These are phyloP conservation scores for Sporisorium graminicola DNA, from an alignment of 1,284 basidiomycete species.

Conservation along the genomic window DNA sequence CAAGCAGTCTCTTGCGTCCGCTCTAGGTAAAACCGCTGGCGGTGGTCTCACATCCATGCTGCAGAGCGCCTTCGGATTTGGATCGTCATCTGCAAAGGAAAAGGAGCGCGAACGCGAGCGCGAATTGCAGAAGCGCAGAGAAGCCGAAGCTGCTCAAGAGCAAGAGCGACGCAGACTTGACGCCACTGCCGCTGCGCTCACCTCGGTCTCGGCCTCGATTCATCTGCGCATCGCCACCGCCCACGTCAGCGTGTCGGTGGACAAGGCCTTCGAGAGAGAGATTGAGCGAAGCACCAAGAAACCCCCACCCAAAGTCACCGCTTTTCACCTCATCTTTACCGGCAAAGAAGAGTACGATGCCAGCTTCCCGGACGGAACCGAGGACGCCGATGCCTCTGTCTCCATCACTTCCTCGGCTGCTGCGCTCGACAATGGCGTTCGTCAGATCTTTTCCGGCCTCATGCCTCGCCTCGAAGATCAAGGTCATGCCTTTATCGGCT, in stretches of 20 bases:
- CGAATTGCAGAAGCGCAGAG: constrained; percentile 23
- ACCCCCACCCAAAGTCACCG: constrained; percentile 83
- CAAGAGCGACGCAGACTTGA: constrained; percentile 20
- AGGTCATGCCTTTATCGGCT: constrained; percentile 70
- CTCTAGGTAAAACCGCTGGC: constrained; percentile 63
- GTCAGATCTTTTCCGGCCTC: constrained; percentile 69
- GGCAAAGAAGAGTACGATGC: constrained; percentile 87
- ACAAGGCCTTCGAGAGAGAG: constrained; percentile 81
- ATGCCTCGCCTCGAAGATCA: constrained; percentile 64
- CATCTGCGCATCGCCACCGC: constrained; percentile 86
- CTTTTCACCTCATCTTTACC: constrained; percentile 89
- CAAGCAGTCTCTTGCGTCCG: constrained; percentile 53
- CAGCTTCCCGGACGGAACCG: constrained; percentile 72
- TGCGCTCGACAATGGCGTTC: constrained; percentile 70
- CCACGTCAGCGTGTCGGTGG: constrained; percentile 80
- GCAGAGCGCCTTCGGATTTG: constrained; percentile 68
- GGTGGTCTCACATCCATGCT: constrained; percentile 69
- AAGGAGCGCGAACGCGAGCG: constrained; percentile 42
- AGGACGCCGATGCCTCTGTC: constrained; percentile 60
- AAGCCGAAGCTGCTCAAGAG: constrained; percentile 27
- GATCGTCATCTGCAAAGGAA: constrained; percentile 56
- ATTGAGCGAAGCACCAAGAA: constrained; percentile 95
- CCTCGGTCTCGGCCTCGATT: constrained; percentile 74
- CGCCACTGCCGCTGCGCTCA: constrained; percentile 43
- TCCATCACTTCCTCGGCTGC: constrained; percentile 86